These are phyloP conservation scores for Limnomonas spitsbergensis DNA, from an alignment of 139 green algal genomes.

Conservation along the genomic window DNA sequence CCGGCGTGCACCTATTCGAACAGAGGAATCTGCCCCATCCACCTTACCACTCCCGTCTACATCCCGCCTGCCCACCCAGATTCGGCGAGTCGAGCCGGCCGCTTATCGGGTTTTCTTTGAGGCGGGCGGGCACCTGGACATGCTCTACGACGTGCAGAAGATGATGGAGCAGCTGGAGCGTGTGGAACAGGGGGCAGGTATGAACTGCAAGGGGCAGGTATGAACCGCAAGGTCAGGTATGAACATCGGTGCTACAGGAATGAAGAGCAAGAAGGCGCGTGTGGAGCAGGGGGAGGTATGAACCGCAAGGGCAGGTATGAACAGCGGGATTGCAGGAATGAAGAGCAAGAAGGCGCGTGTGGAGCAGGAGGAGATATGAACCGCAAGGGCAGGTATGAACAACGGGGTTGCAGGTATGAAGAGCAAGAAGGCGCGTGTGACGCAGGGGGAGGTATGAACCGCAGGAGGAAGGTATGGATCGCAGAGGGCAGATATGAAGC, in stretches of 20 bases:
- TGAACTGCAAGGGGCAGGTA: too few species aligned
- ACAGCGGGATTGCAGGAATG: neutral
- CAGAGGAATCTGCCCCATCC: too few species aligned
- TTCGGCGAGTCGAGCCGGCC: constrained; percentile 47
- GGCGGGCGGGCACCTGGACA: constrained; percentile 48
- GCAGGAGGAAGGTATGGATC: too few species aligned
- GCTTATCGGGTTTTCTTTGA: constrained; percentile 76
- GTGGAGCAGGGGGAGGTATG: constrained; percentile 71
- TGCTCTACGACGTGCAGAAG: constrained; percentile 70
- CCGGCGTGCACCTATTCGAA: too few species aligned
- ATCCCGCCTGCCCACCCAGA: too few species aligned
- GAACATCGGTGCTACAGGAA: neutral
- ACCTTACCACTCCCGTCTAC: too few species aligned
- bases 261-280: constrained; percentile 55
- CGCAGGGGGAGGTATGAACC: too few species aligned
- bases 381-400: too few species aligned
- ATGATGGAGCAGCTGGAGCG: constrained; percentile 78
- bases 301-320: too few species aligned
- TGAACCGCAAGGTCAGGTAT: too few species aligned
- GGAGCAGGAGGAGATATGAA: constrained; percentile 70
- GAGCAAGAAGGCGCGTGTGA: constrained; percentile 63
- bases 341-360: constrained; percentile 60
- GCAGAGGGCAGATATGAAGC: neutral
- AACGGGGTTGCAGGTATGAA: neutral
- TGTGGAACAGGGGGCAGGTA: constrained; percentile 66